Percentiles rank a stretch among this genome's conserved stretches.
These are phyloP conservation scores for Geotrichum fermentans DNA, from an alignment of 1,139 yeast genomes.

Conservation along the genomic window DNA sequence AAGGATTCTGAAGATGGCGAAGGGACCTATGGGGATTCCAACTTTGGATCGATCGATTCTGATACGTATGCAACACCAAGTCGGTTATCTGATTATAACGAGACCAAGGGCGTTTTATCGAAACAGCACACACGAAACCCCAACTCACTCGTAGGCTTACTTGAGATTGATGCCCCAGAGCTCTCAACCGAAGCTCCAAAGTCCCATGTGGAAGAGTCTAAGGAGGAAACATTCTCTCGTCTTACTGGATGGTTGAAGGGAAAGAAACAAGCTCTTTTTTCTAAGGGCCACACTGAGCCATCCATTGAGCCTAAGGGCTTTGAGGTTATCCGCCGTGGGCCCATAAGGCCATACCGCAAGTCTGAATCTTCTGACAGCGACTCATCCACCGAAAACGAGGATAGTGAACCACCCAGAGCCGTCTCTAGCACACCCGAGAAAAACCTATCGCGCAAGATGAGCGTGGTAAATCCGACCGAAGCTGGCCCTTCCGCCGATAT, in stretches of 20 bases:
- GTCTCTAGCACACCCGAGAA: too few species aligned
- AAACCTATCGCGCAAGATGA: too few species aligned
- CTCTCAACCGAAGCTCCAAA: not conserved
- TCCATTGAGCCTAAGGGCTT: slow-evolving; percentile 19
- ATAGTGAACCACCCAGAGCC: not conserved
- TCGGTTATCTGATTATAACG: not conserved
- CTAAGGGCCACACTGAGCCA: not conserved
- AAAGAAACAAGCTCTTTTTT: not conserved
- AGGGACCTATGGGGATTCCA: not conserved
- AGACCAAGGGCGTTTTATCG: slow-evolving; percentile 3
- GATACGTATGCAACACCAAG: not conserved
- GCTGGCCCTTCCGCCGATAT: too few species aligned
- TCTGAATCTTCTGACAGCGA: slow-evolving; percentile 11
- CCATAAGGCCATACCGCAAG: slow-evolving; percentile 22
- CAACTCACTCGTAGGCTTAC: slow-evolving; percentile 18
- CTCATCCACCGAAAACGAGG: not conserved
- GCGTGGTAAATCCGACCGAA: too few species aligned
- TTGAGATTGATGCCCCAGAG: slow-evolving; percentile 16
- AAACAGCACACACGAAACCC: slow-evolving; percentile 13
- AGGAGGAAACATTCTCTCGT: not conserved
- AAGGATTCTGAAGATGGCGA: not conserved
- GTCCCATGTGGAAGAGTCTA: not conserved
- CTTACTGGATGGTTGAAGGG: slow-evolving; percentile 1
- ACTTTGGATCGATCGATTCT: slow-evolving; percentile 1
- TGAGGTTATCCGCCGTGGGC: slow-evolving; percentile 31